Evolutionary conservation across 495 filamentous ascomycete species (phyloP).

Genomic region (Rusavskia elegans): DNA sequence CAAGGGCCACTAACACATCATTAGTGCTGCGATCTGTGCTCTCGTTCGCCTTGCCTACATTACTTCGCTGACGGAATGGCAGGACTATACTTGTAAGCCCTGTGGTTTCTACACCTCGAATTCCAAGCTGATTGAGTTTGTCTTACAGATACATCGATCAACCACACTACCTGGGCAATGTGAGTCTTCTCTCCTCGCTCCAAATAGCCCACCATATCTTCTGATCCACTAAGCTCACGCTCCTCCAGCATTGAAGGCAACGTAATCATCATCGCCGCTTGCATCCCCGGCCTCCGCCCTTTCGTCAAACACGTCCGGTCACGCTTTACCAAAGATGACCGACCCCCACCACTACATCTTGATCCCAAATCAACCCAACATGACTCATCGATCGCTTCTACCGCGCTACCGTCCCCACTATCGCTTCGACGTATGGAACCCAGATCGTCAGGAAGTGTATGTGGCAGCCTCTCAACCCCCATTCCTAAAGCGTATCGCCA

Average conservation of each 20-base stretch:
- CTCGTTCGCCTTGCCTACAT: neutral
- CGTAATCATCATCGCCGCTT: neutral
- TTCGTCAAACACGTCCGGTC: neutral
- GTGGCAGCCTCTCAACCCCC: neutral
- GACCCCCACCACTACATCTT: neutral
- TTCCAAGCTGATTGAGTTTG: neutral
- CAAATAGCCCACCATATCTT: too few species aligned
- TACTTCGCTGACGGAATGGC: neutral
- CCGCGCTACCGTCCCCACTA: neutral
- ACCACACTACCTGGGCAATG: neutral
- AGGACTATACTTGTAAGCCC: neutral
- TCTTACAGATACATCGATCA: neutral
- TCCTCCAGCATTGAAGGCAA: neutral
- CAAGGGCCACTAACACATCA: too few species aligned
- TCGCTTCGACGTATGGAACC: neutral
- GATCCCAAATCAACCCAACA: neutral
- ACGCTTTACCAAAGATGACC: neutral
- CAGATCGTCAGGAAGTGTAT: neutral
- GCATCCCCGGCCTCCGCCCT: neutral
- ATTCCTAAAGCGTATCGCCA: neutral
- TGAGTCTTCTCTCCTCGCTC: neutral
- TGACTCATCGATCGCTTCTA: neutral
- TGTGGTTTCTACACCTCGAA: neutral
- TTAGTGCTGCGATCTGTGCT: neutral
- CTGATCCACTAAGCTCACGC: neutral